Conservation (phyloP, 352 stramenopile genomes). For the Phytophthora palmivora region DNA sequence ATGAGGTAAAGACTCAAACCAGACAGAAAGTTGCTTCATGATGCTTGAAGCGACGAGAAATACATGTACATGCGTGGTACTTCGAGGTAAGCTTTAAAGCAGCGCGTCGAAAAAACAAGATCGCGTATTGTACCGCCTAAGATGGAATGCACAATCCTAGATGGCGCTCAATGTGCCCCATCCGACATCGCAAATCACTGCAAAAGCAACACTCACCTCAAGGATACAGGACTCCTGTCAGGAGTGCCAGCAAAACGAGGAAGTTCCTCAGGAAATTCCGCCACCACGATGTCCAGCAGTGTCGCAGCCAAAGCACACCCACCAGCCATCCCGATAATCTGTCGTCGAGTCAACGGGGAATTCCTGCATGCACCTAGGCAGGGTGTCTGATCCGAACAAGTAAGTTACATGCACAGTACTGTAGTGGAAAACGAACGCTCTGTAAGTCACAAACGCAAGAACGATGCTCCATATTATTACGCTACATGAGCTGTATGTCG, state of each 20-base stretch:
- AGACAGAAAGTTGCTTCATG: no score
- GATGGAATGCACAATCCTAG: slow-evolving; percentile 17
- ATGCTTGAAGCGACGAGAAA: not conserved
- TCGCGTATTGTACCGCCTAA: slow-evolving; percentile 12
- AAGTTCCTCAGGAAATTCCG: slow-evolving; percentile 29
- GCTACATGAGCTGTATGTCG: no score
- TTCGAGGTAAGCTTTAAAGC: no score
- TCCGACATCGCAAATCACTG: slow-evolving; percentile 23
- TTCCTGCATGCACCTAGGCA: slow-evolving; percentile 19
- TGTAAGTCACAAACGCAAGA: no score
- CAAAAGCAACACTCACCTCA: slow-evolving; percentile 17
- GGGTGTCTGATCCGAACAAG: slow-evolving; percentile 29
- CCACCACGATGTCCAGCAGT: slow-evolving; percentile 18
- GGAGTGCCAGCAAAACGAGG: slow-evolving; percentile 1
- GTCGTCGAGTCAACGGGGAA: slow-evolving; percentile 8
- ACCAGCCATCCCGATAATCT: slow-evolving; percentile 5
- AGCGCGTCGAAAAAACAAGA: slow-evolving; percentile 21
- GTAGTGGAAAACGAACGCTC: no score
- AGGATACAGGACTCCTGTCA: not conserved
- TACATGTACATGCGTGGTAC: no score
- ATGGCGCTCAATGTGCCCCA: slow-evolving; percentile 6
- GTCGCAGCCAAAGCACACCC: slow-evolving; percentile 11
- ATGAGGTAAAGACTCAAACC: no score
- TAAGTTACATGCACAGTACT: no score
- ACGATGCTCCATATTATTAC: no score